Evolutionary conservation across 352 stramenopile genomes (phyloP), one percentile per base, ranked within the genome.

Genomic region (Nothophytophthora sp.): DNA sequence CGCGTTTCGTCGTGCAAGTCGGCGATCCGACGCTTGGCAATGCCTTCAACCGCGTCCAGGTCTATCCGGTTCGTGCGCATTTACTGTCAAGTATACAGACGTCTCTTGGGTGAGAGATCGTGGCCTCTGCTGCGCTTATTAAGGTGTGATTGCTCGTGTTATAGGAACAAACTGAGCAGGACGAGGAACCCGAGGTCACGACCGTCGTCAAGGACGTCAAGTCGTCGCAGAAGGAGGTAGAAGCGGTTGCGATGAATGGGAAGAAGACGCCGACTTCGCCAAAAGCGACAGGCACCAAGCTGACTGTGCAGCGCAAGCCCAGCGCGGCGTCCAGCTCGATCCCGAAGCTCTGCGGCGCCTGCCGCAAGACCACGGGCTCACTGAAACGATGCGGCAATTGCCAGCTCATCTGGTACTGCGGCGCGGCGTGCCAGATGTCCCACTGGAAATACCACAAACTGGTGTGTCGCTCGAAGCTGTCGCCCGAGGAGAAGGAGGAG

Each of bases 401-500:
- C 58, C 77, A 87, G 44, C 40, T 83, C 9, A 71, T 90, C 25
- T 92, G 72, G 74, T 96, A 96, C 60, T 96, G 86, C 45, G 76
- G 70, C 5, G 37, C 58, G 16, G 62, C 56, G 28, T 96, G 86
- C 54, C 86, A 96, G 50, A 74, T 63, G 34, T 73, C 83, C 4
- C 83, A 93, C 35, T 93, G 83, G 83, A 88, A 88, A 35, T 93
- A 90, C 38, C 83, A 93, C 71, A 88, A 82, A 50, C 16, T 35
- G 1, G 63, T 77, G 27, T 93, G 82, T 54, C 64, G 67, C 10
- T 65, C 73, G 15, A 67, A 63, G 13, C 53, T 67, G 16, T 40
- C 64, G 3, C 50, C 28, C 25, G 60, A 75, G 12, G 61, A 84
- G 35, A 86, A 83, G 43, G 62, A 76, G 47, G 46, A 66, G 4